Evolutionary conservation across 345 rosid genomes (phyloP).

Genomic region (Carallia brachiata): DNA sequence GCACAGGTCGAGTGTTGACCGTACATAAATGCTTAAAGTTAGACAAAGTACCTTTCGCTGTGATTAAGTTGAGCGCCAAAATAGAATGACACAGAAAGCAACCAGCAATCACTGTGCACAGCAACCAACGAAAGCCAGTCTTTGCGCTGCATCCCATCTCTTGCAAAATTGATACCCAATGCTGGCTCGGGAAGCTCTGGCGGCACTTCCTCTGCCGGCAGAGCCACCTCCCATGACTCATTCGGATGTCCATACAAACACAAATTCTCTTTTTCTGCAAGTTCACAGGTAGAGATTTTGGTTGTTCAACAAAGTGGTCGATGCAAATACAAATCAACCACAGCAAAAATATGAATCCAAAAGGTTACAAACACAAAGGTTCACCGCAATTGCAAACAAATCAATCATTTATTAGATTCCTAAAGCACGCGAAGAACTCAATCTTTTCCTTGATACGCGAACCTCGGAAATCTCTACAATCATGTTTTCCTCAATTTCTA

Average conservation of each 20-base stretch:
- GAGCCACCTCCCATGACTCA: slow-evolving; percentile 24
- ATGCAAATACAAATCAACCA: no score
- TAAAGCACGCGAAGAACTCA: no score
- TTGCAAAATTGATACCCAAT: slow-evolving; percentile 28
- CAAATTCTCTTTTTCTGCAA: slow-evolving; percentile 28
- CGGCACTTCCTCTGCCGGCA: slow-evolving; percentile 30
- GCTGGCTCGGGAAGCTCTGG: slow-evolving; percentile 32
- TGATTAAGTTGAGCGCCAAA: slow-evolving; percentile 24
- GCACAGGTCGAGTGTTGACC: no score
- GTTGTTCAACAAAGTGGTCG: no score
- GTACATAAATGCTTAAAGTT: background rate
- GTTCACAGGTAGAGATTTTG: background rate
- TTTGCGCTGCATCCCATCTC: slow-evolving; percentile 31
- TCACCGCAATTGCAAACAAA: no score
- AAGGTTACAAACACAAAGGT: no score
- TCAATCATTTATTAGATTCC: no score
- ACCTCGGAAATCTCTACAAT: no score
- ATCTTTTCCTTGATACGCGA: no score
- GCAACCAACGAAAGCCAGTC: slow-evolving; percentile 34
- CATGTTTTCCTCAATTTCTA: no score
- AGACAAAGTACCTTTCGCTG: slow-evolving; percentile 19
- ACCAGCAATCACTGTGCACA: slow-evolving; percentile 29
- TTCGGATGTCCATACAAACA: slow-evolving; percentile 29
- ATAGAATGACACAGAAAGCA: slow-evolving; percentile 28
- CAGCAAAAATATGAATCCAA: no score